Evolutionary conservation across 2,329 filamentous ascomycete species (phyloP).

Genomic region (Magnaporthales sp.): DNA sequence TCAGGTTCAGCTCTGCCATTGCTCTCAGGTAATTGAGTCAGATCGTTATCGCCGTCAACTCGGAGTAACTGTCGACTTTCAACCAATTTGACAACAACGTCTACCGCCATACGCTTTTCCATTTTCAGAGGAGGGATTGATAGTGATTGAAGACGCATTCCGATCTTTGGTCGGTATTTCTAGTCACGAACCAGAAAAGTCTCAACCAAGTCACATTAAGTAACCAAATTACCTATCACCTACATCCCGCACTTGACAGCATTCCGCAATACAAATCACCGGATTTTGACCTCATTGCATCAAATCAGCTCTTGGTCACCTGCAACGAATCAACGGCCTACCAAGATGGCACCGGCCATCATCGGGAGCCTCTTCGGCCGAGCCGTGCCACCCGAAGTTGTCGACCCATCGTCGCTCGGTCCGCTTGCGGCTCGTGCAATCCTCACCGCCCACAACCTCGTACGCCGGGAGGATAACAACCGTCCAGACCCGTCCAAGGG

Average conservation of each 20-base stretch:
- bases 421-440: conserved; percentile 33
- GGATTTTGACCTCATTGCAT: neutral
- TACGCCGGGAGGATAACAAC: conserved; percentile 16
- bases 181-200: neutral
- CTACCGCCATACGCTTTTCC: neutral
- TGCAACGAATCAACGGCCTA: neutral
- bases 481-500: conserved; percentile 34
- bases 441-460: conserved; percentile 26
- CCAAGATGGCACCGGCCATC: conserved; percentile 31
- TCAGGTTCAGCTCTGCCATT: neutral
- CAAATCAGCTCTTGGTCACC: neutral
- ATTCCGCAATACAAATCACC: neutral
- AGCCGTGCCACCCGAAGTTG: conserved; percentile 11
- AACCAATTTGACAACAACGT: neutral
- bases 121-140: neutral
- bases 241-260: neutral
- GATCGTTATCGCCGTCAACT: neutral
- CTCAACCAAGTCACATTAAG: neutral
- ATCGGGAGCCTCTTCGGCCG: conserved; percentile 19
- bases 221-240: neutral
- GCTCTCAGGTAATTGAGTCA: neutral
- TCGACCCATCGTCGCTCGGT: conserved; percentile 23
- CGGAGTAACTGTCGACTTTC: neutral
- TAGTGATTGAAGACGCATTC: neutral
- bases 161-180: neutral